phyloP scores from a whole-genome alignment of 2,329 filamentous ascomycete genomes.

The Apiospora hydei region DNA sequence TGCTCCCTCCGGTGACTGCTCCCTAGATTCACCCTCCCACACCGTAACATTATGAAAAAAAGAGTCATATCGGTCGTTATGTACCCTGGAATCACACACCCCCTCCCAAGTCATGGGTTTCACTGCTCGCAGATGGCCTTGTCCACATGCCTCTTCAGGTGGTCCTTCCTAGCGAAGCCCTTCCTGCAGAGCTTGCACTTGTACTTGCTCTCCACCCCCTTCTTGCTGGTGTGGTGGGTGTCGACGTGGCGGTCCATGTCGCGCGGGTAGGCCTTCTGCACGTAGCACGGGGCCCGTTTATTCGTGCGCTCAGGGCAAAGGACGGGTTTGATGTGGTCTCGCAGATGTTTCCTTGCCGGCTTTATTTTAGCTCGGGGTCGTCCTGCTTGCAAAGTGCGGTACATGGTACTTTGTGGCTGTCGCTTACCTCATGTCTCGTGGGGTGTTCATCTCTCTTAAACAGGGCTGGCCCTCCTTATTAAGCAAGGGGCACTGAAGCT shows the following conservation, averaged over 20 bases:
- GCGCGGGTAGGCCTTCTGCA: not conserved
- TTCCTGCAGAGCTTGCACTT: conserved; percentile 2
- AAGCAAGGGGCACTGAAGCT: not conserved
- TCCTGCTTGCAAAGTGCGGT: not conserved
- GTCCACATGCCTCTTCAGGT: conserved; percentile 21
- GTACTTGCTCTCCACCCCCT: conserved; percentile 8
- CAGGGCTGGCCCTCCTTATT: not conserved
- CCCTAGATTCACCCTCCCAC: not conserved
- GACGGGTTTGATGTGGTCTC: not conserved
- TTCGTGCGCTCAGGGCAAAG: not conserved
- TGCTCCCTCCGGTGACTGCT: not conserved
- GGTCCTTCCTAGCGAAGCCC: conserved; percentile 4
- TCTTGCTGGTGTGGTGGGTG: not conserved
- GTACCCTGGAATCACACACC: not conserved
- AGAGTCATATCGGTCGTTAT: not conserved
- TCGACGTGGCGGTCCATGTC: conserved; percentile 25
- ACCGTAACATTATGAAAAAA: not conserved
- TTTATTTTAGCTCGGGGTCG: not conserved
- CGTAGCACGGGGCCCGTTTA: not conserved
- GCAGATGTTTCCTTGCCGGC: not conserved
- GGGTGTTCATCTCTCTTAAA: not conserved
- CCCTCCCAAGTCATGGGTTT: not conserved
- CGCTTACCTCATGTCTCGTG: not conserved
- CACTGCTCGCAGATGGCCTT: not conserved
- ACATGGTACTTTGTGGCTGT: too few species aligned